These are phyloP conservation scores for Flaveria trinervia DNA, from an alignment of 129 eudicot genomes.

Conservation along the genomic window DNA sequence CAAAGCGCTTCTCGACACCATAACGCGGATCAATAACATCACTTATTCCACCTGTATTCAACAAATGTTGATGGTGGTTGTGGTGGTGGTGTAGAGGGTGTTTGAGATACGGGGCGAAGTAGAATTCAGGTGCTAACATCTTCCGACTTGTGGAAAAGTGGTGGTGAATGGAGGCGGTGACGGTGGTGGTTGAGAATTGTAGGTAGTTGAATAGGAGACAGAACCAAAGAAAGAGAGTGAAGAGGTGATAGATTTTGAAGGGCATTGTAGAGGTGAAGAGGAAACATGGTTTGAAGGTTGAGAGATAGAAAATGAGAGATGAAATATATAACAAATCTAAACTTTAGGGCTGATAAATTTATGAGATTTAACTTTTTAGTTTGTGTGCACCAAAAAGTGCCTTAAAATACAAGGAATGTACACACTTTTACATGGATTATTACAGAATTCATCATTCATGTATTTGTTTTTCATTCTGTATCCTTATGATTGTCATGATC, in stretches of 20 bases:
- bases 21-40: conserved; percentile 32
- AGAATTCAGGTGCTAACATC: conserved; percentile 26
- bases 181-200: conserved; percentile 12
- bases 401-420: conserved; percentile 37
- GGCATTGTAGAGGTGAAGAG: conserved; percentile 30
- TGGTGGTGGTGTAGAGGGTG: conserved; percentile 13
- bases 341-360: conserved; percentile 21
- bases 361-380: conserved; percentile 22
- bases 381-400: conserved; percentile 23
- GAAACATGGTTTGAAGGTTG: conserved; percentile 43
- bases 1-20: conserved; percentile 36
- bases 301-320: conserved; percentile 27
- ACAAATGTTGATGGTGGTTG: not conserved
- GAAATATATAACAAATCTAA: conserved; percentile 28
- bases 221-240: conserved; percentile 24
- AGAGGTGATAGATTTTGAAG: conserved; percentile 29
- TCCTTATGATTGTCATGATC: too few relatives aligned
- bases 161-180: not conserved
- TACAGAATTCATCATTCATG: too few relatives aligned
- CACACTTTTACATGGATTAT: conserved; percentile 9
- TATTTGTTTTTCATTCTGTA: too few relatives aligned
- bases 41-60: not conserved
- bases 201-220: conserved; percentile 16
- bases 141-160: conserved; percentile 21
- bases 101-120: conserved; percentile 33